Conservation (phyloP, 441 rosid species). For the Aleurites moluccanus region DNA sequence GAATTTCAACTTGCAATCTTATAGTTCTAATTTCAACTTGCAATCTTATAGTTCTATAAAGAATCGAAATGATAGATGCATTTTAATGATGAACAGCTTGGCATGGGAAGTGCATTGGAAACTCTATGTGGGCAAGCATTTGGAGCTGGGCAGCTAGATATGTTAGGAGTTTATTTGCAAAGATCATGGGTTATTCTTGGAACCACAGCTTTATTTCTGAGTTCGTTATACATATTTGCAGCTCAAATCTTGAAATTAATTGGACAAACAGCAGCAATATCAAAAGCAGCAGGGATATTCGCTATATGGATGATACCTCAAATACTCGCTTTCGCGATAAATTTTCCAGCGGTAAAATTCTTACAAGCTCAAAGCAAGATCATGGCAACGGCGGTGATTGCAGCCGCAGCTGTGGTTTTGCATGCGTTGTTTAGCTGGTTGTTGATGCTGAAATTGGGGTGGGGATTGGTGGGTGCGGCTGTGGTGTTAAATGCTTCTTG, state of each 20-base stretch:
- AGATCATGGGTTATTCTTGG: slow-evolving; percentile 78
- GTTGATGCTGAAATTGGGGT: slow-evolving; percentile 54
- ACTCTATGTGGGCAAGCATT: slow-evolving; percentile 79
- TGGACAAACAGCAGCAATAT: slow-evolving; percentile 59
- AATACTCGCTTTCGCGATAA: slow-evolving; percentile 75
- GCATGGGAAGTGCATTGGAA: slow-evolving; percentile 83
- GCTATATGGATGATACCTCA: slow-evolving; percentile 75
- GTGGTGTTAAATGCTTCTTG: slow-evolving; percentile 53
- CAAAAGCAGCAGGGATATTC: slow-evolving; percentile 60
- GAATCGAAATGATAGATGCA: not conserved
- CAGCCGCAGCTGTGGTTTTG: slow-evolving; percentile 44
- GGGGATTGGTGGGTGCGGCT: slow-evolving; percentile 81
- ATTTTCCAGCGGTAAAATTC: slow-evolving; percentile 76
- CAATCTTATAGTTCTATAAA: too few relatives aligned
- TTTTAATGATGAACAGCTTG: slow-evolving; percentile 42
- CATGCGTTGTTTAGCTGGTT: slow-evolving; percentile 52
- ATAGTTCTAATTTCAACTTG: too few relatives aligned
- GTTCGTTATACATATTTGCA: slow-evolving; percentile 66
- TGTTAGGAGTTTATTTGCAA: slow-evolving; percentile 84
- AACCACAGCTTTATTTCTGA: slow-evolving; percentile 44
- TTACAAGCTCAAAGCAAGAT: slow-evolving; percentile 88
- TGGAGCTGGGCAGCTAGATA: slow-evolving; percentile 63
- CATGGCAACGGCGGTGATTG: slow-evolving; percentile 61
- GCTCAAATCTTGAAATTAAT: slow-evolving; percentile 57
- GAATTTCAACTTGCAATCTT: too few relatives aligned